phyloP scores from a whole-genome alignment of 805 yeast genomes.

The Wickerhamomyces queroliae region DNA sequence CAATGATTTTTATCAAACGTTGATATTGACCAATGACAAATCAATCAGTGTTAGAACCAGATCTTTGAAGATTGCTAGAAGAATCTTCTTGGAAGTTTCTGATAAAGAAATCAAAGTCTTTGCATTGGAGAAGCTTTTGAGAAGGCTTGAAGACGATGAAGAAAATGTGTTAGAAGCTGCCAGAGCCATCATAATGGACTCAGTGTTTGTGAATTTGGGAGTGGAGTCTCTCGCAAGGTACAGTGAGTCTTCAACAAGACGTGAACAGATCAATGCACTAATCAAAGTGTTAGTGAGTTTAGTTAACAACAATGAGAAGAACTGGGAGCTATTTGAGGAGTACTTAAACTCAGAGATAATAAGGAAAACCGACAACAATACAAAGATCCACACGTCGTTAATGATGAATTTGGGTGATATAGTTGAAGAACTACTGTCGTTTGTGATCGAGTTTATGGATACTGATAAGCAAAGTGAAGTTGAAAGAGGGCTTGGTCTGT shows the following conservation, averaged over 20 bases:
- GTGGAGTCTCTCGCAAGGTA: conserved; percentile 3
- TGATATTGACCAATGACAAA: conserved; percentile 39
- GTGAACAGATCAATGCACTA: conserved; percentile 16
- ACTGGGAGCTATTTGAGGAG: conserved; percentile 38
- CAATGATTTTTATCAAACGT: conserved; percentile 39
- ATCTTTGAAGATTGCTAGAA: conserved; percentile 45
- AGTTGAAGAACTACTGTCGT: conserved; percentile 31
- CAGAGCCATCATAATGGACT: conserved; percentile 27
- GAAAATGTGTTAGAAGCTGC: conserved; percentile 42
- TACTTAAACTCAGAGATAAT: conserved; percentile 42
- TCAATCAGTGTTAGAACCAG: conserved; percentile 63
- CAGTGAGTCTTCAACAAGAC: conserved; percentile 8
- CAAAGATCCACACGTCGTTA: conserved; percentile 10
- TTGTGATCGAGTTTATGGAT: conserved; percentile 30
- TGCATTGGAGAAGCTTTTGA: conserved; percentile 46
- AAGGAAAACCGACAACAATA: conserved; percentile 20
- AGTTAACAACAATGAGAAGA: conserved; percentile 30
- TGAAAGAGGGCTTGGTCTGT: conserved; percentile 37
- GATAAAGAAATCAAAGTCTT: conserved; percentile 28
- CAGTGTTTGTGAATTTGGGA: conserved; percentile 27
- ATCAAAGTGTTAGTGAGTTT: conserved; percentile 26
- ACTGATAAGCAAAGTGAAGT: conserved; percentile 17
- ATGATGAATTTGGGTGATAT: conserved; percentile 21
- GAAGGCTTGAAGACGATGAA: conserved; percentile 67
- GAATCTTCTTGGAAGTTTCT: conserved; percentile 35